phyloP scores from a whole-genome alignment of 139 green algal species.

The Choricystis sp. region DNA sequence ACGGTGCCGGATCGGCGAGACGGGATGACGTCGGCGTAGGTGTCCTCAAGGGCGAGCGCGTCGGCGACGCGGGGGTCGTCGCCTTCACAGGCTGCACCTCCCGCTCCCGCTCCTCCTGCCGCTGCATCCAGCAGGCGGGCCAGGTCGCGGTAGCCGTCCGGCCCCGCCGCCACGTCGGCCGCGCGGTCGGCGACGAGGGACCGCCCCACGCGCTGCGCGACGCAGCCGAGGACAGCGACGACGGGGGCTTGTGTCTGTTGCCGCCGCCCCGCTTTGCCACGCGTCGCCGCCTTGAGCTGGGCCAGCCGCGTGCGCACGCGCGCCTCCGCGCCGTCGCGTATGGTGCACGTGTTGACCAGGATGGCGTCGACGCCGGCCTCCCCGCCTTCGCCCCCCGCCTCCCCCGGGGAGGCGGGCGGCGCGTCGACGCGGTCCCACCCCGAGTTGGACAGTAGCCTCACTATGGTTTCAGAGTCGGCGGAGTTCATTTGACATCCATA shows the following conservation, averaged over 20 bases:
- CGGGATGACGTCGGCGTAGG: constrained; percentile 72
- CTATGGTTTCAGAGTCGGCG: too few relatives aligned
- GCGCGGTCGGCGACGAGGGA: constrained; percentile 48
- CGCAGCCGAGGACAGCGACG: constrained; percentile 80
- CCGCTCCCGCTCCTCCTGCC: neutral
- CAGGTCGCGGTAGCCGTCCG: constrained; percentile 78
- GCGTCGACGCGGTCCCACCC: too few relatives aligned
- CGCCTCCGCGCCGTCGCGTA: constrained; percentile 66
- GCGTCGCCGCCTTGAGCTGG: neutral
- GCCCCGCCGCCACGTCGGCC: constrained; percentile 75
- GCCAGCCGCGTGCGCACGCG: constrained; percentile 6
- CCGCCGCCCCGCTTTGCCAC: neutral
- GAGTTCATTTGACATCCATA: too few relatives aligned
- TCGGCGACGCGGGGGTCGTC: constrained; percentile 51
- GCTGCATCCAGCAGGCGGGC: constrained; percentile 43
- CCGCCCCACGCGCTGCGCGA: constrained; percentile 68
- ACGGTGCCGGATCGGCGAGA: constrained; percentile 23
- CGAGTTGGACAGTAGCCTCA: too few relatives aligned
- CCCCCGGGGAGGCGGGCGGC: too few relatives aligned
- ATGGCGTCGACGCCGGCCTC: constrained; percentile 47
- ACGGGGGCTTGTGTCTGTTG: constrained; percentile 10
- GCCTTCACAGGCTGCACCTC: constrained; percentile 1
- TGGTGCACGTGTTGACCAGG: constrained; percentile 88
- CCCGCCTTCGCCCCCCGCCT: too few relatives aligned
- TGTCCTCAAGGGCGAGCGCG: constrained; percentile 65